Conservation (phyloP, 2,329 filamentous ascomycete species). For the Cadophora sp. region DNA sequence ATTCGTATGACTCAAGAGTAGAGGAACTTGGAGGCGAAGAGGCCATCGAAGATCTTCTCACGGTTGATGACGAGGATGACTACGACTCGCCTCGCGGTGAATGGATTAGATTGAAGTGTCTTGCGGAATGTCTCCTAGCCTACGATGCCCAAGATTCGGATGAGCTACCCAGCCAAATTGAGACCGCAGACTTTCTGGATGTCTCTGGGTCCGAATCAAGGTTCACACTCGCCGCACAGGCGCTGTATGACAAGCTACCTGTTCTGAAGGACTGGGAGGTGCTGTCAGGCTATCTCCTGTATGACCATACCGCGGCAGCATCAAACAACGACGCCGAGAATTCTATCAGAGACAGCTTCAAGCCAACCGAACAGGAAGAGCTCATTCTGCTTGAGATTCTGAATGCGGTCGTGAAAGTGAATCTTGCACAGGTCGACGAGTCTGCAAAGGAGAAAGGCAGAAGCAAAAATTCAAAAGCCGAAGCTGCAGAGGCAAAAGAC, state of each 20-base stretch:
- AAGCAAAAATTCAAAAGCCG: slow-evolving; percentile 60
- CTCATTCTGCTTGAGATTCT: slow-evolving; percentile 86
- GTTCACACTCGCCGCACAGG: slow-evolving; percentile 85
- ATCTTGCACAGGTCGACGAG: slow-evolving; percentile 71
- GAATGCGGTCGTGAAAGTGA: slow-evolving; percentile 79
- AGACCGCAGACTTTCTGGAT: slow-evolving; percentile 56
- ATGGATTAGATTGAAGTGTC: slow-evolving; percentile 92
- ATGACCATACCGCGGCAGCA: slow-evolving; percentile 78
- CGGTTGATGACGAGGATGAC: slow-evolving; percentile 75
- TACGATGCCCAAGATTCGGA: slow-evolving; percentile 78
- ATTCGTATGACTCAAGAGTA: slow-evolving; percentile 78
- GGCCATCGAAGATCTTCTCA: slow-evolving; percentile 75
- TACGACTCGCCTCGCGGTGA: slow-evolving; percentile 77
- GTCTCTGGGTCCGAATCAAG: slow-evolving; percentile 76
- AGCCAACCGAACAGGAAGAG: slow-evolving; percentile 65
- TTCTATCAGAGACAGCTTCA: slow-evolving; percentile 41
- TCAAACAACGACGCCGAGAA: slow-evolving; percentile 71
- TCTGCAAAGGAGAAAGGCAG: slow-evolving; percentile 65
- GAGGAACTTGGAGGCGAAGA: slow-evolving; percentile 87
- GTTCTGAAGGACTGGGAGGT: slow-evolving; percentile 89
- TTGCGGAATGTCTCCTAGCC: slow-evolving; percentile 81
- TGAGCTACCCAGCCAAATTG: slow-evolving; percentile 58
- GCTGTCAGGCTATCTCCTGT: slow-evolving; percentile 87
- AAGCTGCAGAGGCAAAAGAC: slow-evolving; percentile 74
- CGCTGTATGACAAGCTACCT: slow-evolving; percentile 80